Conservation (phyloP, 768 basidiomycete genomes). For the Xerocomellus dryophilus region DNA sequence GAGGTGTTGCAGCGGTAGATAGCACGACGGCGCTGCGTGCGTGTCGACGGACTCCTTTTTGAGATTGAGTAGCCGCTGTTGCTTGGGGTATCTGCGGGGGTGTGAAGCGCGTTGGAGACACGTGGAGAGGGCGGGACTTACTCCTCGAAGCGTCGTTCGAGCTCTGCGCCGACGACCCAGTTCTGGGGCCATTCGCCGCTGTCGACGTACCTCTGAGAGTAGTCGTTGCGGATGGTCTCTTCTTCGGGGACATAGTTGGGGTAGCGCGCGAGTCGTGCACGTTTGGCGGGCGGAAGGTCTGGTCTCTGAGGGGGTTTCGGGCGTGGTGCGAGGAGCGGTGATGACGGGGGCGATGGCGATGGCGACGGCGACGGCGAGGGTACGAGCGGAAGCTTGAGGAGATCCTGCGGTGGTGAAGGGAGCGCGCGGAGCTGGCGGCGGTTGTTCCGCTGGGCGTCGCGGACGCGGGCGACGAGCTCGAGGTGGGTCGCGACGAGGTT, state of each 20-base stretch:
- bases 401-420: slow-evolving; percentile 51
- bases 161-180: slow-evolving; percentile 86
- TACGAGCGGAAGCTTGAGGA: slow-evolving; percentile 57
- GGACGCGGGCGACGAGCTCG: slow-evolving; percentile 54
- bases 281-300: slow-evolving; percentile 68
- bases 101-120: background rate
- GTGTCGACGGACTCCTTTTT: slow-evolving; percentile 77
- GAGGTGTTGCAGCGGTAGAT: slow-evolving; percentile 61
- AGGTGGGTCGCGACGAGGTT: slow-evolving; percentile 60
- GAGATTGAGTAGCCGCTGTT: slow-evolving; percentile 75
- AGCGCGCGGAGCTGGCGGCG: slow-evolving; percentile 55
- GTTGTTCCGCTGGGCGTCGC: slow-evolving; percentile 53
- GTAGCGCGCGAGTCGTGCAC: slow-evolving; percentile 67
- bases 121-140: slow-evolving; percentile 41
- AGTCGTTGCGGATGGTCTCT: slow-evolving; percentile 95
- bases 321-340: slow-evolving; percentile 37
- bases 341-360: slow-evolving; percentile 46
- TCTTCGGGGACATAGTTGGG: slow-evolving; percentile 87
- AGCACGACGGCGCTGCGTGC: slow-evolving; percentile 69
- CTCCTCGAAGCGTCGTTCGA: slow-evolving; percentile 91
- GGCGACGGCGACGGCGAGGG: slow-evolving; percentile 55
- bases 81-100: slow-evolving; percentile 81
- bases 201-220: slow-evolving; percentile 86
- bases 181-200: slow-evolving; percentile 93
- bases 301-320: slow-evolving; percentile 39